A percentile compares a stretch with the other conserved stretches of the same genome.
Evolutionary conservation across 805 yeast genomes (phyloP).

Genomic region (Cyberlindnera amylophila): DNA sequence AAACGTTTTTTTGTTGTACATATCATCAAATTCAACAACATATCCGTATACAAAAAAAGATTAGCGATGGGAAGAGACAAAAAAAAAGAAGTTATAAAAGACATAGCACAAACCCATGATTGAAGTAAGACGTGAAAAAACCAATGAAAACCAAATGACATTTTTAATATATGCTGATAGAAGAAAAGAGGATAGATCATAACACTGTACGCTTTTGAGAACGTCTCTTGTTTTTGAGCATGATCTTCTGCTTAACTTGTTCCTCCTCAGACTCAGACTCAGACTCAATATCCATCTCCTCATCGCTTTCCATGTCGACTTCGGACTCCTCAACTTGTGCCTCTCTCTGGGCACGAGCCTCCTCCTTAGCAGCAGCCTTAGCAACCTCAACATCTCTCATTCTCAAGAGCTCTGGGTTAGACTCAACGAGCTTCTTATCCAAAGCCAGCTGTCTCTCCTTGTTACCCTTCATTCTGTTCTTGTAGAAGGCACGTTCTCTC

Average conservation of each 20-base stretch:
- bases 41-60: neutral
- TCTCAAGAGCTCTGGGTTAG: constrained; percentile 83
- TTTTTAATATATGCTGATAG: neutral
- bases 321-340: constrained; percentile 50
- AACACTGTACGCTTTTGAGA: constrained; percentile 18
- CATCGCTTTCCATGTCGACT: constrained; percentile 58
- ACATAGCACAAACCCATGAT: neutral
- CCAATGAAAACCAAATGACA: neutral
- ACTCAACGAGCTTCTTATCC: constrained; percentile 85
- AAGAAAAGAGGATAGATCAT: neutral
- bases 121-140: neutral
- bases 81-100: neutral
- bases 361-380: constrained; percentile 66
- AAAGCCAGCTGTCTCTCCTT: constrained; percentile 78
- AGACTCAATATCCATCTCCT: constrained; percentile 39
- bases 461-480: constrained; percentile 98
- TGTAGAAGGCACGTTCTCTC: constrained; percentile 97
- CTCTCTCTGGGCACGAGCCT: constrained; percentile 51
- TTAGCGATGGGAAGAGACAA: constrained; percentile 2
- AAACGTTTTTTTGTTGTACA: neutral
- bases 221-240: constrained; percentile 30
- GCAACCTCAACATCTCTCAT: constrained; percentile 92
- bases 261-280: constrained; percentile 52
- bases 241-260: constrained; percentile 42
- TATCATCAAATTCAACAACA: neutral